Base-by-base conservation (phyloP, 768 basidiomycete species). In the Neoboletus magnificus region DNA sequence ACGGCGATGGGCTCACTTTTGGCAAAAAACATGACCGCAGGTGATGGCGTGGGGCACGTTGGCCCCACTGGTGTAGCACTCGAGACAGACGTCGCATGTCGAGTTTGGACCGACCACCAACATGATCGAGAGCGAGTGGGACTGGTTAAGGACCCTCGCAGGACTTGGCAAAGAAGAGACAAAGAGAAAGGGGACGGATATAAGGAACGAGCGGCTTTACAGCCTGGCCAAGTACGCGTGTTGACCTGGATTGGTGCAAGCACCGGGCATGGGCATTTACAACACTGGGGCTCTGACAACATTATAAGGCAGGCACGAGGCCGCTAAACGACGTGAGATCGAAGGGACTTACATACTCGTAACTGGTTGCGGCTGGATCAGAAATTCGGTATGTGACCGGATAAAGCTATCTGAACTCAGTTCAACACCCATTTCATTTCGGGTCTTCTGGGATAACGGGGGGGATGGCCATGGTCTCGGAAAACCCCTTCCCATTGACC, bases 1-100 rank as follows among this genome's bases (percentile, higher is more conserved):
- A 49, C n/a, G 44, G 12, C 46, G 8, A 45, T 15, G 44, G 15
- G 39, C 73, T 62, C 39, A 74, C 75, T 58, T 71, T 58, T 73
- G 71, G 62, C 85, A 90, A 71, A 88, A 88, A 53, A 84, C 80
- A 66, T 90, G 87, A 18, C 89, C 89, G 57, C 89, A 91, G 46
- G 76, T 56, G 62, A 89, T 86, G 47, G 82, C 79, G 64, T 84
- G 82, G 48, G 87, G 87, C 9, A 79, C 76, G 66, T 81, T 84
- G 44, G 60, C 61, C 48, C 80, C 80, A 50, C 68, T 68, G 48
- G 76, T 76, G 66, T 85, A 89, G 32, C 73, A 70, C 61, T 90
- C 87, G 61, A 85, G 77, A 73, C 89, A 91, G 64, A 90, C 80
- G 73, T 90, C 88, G 78, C 88, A 91, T 47, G 76, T 75, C 63